Base-by-base conservation (phyloP, 768 basidiomycete species). In the Dioszegia aurantiaca region DNA sequence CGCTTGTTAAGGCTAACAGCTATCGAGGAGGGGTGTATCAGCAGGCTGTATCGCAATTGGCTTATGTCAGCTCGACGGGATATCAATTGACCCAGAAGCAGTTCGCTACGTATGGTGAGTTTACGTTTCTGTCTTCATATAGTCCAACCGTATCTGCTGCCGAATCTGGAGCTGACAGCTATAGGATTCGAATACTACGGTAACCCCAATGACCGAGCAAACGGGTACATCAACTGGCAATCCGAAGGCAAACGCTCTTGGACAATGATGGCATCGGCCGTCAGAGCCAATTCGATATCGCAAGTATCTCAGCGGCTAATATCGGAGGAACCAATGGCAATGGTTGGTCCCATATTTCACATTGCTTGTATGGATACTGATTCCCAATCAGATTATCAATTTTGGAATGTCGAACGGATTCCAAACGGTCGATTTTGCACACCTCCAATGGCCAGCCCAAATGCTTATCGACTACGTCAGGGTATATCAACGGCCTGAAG, bases 241-340 rank as follows among this genome's bases (percentile, higher is more conserved):
- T 83, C 83, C 60, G 80, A 85, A 59, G 86, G 84, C 4, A 61
- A 79, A 37, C 77, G 82, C 68, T 82, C 87, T 0, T 97, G 93
- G 91, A 85, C 81, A 28, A 76, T 88, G 44, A 84, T 82, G 10
- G 77, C 88, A 1, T 80, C 77, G 2, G 79, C 88, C 2, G 77
- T 91, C n/a, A 87, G 84, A 3, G 77, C 90, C 1, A 86, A 92
- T 77, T 23, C 82, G 0, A 70, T 64, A 3, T 79, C 83, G 0
- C 61, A 85, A 55, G 80, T 98, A 47, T 80, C 82, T 33, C 79
- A 82, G 66, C 81, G 93, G 31, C 69, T 92, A 16, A 85, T 84
- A 56, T 81, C 90, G 4, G 89, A 93, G 69, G 95, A 99, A 74
- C 94, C 95, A 1, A 87, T 97, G 91, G 90, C 64, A 62, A 84